Evolutionary conservation across 768 basidiomycete genomes (phyloP).

Genomic region (Cyclocybe cylindracea): DNA sequence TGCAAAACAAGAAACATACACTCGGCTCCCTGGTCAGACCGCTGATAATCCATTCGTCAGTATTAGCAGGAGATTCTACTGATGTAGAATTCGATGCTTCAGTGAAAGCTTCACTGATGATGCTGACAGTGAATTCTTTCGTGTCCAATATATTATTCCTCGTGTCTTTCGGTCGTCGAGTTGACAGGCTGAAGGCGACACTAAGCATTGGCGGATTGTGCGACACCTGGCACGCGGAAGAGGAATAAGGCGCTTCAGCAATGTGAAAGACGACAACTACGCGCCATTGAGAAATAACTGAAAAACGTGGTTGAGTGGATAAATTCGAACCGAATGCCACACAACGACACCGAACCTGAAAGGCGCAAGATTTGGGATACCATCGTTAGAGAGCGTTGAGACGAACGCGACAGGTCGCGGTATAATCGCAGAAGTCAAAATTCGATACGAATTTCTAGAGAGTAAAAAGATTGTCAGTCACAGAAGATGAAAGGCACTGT

Average conservation of each 20-base stretch:
- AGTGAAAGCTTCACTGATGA: slow-evolving; percentile 67
- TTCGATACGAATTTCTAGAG: slow-evolving; percentile 42
- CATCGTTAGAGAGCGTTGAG: slow-evolving; percentile 54
- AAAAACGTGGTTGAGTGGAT: slow-evolving; percentile 9
- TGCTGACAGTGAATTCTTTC: slow-evolving; percentile 70
- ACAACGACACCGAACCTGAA: slow-evolving; percentile 48
- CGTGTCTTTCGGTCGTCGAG: slow-evolving; percentile 56
- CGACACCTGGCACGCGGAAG: slow-evolving; percentile 41
- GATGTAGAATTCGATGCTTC: slow-evolving; percentile 59
- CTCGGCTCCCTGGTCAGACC: slow-evolving; percentile 56
- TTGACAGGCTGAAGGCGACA: slow-evolving; percentile 54
- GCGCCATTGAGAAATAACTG: slow-evolving; percentile 67
- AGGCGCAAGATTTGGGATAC: slow-evolving; percentile 61
- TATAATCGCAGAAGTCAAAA: slow-evolving; percentile 58
- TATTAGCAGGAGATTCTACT: slow-evolving; percentile 52
- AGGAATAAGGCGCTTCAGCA: slow-evolving; percentile 1
- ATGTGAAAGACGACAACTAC: not conserved
- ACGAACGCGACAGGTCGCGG: slow-evolving; percentile 73
- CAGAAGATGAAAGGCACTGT: not conserved
- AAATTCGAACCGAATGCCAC: not conserved
- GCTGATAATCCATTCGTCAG: slow-evolving; percentile 62
- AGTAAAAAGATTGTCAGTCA: not conserved
- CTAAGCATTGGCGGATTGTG: slow-evolving; percentile 69
- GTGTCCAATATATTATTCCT: slow-evolving; percentile 63
- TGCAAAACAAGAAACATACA: slow-evolving; percentile 33